Base-by-base conservation (phyloP, 164 flowering plant genomes). In the Umbilicus rupestris region DNA sequence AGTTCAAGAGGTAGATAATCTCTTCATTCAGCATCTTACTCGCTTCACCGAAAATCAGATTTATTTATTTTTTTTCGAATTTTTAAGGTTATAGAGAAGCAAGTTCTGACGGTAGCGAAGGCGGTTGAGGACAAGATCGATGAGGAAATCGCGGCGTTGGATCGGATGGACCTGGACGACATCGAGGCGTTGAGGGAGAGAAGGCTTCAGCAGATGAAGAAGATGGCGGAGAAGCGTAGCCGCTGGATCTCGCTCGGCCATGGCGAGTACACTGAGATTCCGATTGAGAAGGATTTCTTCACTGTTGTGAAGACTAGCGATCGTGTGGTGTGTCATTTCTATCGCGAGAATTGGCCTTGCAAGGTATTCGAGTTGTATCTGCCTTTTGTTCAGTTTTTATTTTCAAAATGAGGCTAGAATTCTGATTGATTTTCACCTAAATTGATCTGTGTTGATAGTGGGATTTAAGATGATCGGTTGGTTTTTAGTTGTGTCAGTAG, bases 271-370 rank as follows among this genome's bases (percentile, higher is more conserved):
- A 66, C 89, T 26, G 98, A 93, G 85, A 80, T 93, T 63, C 85
- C 71, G 39, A 64, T 77, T 55, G 98, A 93, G 82, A 93, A 93
- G 79, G 98, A 93, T 20, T 93, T 93, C 80, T 93, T 93, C 73
- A 26, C 91, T 15, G 79, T 64, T 39, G 97, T 89, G 37, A 90
- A 93, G 74, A 94, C 97, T 68, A 93, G 98, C 29, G 97, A 93
- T 12, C 92, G 98, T 39, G 98, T 90, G 22, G 96, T 90, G 67
- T 93, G 98, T 77, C 98, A 94, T 71, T 94, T 94, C 77, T 94
- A 90, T 70, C 90, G 98, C 33, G 95, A 91, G n/a, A 94, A 94
- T 73, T 91, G 98, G 98, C 98, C 98, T 62, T 94, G 96, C 84
- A 94, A 94, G 92, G 98, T 93, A 71, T 1, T 31, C n/a, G 2